Conservation (phyloP, 345 rosid genomes). For the Gossypium arboreum region DNA sequence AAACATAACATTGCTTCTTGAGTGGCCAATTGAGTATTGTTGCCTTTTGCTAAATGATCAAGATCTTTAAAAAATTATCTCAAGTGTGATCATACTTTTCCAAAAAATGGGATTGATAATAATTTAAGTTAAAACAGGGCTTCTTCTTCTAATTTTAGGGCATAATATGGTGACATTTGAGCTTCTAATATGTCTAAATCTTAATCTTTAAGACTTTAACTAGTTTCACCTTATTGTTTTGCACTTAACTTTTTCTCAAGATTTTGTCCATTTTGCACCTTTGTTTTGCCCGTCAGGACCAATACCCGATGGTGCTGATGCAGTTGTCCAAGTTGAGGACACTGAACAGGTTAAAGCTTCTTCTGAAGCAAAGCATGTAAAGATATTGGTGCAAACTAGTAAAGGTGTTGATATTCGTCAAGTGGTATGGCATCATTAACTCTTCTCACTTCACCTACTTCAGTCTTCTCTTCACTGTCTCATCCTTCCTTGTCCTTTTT, state of each 20-base stretch:
- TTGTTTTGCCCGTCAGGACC: constrained; percentile 46
- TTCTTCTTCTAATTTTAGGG: background rate
- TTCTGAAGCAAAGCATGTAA: constrained; percentile 48
- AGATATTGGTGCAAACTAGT: constrained; percentile 54
- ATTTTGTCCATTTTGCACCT: background rate
- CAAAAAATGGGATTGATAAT: background rate
- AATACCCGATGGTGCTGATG: constrained; percentile 95
- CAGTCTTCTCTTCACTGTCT: background rate
- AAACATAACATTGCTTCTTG: background rate
- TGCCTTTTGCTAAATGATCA: background rate
- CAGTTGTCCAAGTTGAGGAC: constrained; percentile 96
- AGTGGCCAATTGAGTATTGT: background rate
- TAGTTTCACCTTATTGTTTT: background rate
- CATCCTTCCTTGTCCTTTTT: background rate
- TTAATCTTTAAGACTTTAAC: background rate
- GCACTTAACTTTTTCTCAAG: background rate
- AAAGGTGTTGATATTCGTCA: constrained; percentile 87
- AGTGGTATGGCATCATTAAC: constrained; percentile 54
- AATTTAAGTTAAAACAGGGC: background rate
- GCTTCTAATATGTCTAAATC: background rate
- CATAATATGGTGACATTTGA: background rate
- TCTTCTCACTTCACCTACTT: constrained; percentile 10
- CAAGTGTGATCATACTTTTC: background rate
- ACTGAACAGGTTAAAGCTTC: constrained; percentile 44
- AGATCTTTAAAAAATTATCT: background rate